Percentiles rank a stretch among this genome's conserved stretches.
phyloP scores from a whole-genome alignment of 148 eudicot genomes.

The Camellia lanceoleosa region DNA sequence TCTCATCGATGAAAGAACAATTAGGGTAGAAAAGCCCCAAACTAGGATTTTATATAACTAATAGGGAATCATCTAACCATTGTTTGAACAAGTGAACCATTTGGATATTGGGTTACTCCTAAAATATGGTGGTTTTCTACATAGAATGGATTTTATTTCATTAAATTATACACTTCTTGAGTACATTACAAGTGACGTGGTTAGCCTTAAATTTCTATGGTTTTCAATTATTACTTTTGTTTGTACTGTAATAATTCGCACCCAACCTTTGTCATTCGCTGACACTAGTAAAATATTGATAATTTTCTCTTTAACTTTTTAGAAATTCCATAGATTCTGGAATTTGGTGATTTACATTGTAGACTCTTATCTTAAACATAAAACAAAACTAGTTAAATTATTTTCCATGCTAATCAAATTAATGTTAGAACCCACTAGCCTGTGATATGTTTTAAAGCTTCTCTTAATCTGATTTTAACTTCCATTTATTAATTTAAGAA shows the following conservation, averaged over 20 bases:
- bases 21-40: background rate
- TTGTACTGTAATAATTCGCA: background rate
- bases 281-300: background rate
- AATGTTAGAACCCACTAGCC: background rate
- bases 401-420: background rate
- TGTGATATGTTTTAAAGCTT: background rate
- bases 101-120: background rate
- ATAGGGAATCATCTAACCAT: background rate
- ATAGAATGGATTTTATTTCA: too few relatives aligned
- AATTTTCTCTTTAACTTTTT: background rate
- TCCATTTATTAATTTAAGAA: conserved; percentile 4
- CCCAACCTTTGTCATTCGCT: background rate
- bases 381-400: background rate
- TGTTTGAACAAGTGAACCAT: background rate
- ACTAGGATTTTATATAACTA: background rate
- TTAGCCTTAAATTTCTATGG: background rate
- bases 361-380: background rate
- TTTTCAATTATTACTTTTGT: background rate
- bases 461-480: background rate
- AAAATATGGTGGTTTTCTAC: too few relatives aligned
- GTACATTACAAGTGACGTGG: background rate
- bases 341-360: background rate
- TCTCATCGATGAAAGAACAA: background rate
- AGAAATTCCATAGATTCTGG: background rate
- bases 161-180: background rate